Percentiles rank a stretch among this genome's conserved stretches.
Evolutionary conservation across 2,329 filamentous ascomycete species (phyloP).

Genomic region (Penicillium sp.): DNA sequence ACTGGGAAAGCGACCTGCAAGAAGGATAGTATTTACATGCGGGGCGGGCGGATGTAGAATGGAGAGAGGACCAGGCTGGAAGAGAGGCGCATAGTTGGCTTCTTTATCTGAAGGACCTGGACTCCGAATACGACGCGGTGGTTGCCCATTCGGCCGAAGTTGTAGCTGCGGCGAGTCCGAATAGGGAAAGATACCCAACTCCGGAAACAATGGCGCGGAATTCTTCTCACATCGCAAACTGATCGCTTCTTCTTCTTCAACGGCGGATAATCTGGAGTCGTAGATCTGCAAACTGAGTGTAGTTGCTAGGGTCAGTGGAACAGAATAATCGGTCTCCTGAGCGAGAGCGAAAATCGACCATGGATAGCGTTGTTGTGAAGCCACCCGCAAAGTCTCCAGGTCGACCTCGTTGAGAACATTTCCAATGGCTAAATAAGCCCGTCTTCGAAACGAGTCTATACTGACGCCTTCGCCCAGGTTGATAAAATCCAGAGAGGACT

Average conservation of each 20-base stretch:
- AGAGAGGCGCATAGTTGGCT: slow-evolving; percentile 67
- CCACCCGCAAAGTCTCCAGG: slow-evolving; percentile 65
- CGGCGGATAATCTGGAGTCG: slow-evolving; percentile 59
- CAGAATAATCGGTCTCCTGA: slow-evolving; percentile 57
- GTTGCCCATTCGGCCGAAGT: slow-evolving; percentile 33
- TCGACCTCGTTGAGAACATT: slow-evolving; percentile 78
- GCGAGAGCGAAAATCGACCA: slow-evolving; percentile 83
- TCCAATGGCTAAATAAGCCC: slow-evolving; percentile 77
- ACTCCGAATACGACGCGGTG: slow-evolving; percentile 40
- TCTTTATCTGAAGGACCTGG: slow-evolving; percentile 35
- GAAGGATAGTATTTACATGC: slow-evolving; percentile 74
- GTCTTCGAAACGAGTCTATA: slow-evolving; percentile 64
- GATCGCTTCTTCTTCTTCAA: slow-evolving; percentile 37
- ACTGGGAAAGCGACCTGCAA: slow-evolving; percentile 83
- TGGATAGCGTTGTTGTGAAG: slow-evolving; percentile 69
- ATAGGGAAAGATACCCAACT: slow-evolving; percentile 32
- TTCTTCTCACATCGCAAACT: slow-evolving; percentile 35
- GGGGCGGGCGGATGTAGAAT: slow-evolving; percentile 71
- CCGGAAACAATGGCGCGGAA: slow-evolving; percentile 23
- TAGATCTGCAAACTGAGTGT: slow-evolving; percentile 77
- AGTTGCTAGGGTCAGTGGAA: slow-evolving; percentile 80
- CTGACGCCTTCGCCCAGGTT: slow-evolving; percentile 76
- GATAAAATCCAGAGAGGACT: slow-evolving; percentile 35
- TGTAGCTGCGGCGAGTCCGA: slow-evolving; percentile 34
- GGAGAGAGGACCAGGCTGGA: slow-evolving; percentile 76